Percentiles rank a stretch among this genome's conserved stretches.
These are phyloP conservation scores for Corrigiola litoralis DNA, from an alignment of 179 eudicot species.

Conservation along the genomic window DNA sequence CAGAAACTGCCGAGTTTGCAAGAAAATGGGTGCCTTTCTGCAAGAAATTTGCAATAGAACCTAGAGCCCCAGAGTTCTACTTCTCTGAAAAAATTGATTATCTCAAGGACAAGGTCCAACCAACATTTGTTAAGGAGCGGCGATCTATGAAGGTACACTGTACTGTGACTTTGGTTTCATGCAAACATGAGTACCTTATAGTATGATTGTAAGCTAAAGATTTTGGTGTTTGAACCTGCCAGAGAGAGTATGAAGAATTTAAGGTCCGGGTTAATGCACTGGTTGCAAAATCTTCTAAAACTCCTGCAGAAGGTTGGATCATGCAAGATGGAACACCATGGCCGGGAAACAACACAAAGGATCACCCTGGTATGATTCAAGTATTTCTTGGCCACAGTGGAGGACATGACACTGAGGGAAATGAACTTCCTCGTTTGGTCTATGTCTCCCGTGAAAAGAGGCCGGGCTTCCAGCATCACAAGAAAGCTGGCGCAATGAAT, in stretches of 20 bases:
- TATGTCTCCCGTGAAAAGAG: slow-evolving; percentile 96
- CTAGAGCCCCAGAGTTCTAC: slow-evolving; percentile 89
- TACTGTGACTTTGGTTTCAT: slow-evolving; percentile 1
- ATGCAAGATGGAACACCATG: slow-evolving; percentile 98
- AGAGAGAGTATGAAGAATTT: slow-evolving; percentile 96
- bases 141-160: slow-evolving; percentile 94
- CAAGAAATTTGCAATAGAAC: slow-evolving; percentile 80
- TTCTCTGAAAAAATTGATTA: slow-evolving; percentile 77
- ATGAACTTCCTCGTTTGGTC: slow-evolving; percentile 91
- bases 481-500: slow-evolving; percentile 97
- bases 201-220: slow-evolving; percentile 16
- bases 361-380: slow-evolving; percentile 97
- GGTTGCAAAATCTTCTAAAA: slow-evolving; percentile 77
- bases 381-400: slow-evolving; percentile 91
- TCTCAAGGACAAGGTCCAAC: slow-evolving; percentile 90
- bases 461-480: slow-evolving; percentile 95
- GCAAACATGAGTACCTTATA: neutral
- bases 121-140: slow-evolving; percentile 91
- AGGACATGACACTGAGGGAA: slow-evolving; percentile 79
- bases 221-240: slow-evolving; percentile 19
- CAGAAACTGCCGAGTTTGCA: slow-evolving; percentile 93
- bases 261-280: slow-evolving; percentile 79
- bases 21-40: slow-evolving; percentile 97
- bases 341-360: slow-evolving; percentile 92
- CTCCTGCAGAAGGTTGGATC: slow-evolving; percentile 92